Base-by-base conservation (phyloP, 2,329 filamentous ascomycete species). In the Cryoendolithus antarcticus region DNA sequence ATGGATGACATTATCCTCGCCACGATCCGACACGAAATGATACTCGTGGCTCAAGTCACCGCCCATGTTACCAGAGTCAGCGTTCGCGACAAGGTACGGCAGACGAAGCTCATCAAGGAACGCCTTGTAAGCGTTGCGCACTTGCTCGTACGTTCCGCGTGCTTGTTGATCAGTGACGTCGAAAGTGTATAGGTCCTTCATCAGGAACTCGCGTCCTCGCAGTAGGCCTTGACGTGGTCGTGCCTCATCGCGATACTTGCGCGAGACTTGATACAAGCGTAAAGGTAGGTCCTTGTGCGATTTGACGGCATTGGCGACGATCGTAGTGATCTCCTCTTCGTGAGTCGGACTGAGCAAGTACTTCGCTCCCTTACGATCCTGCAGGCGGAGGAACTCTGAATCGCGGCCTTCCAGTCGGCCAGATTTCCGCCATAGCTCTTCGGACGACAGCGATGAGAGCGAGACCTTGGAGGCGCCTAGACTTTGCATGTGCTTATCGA, bases 121-220 rank as follows among this genome's bases (percentile, higher is more conserved):
- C 11, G 70, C 70, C 9, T 67, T 69, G 57, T 98, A 98, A 2
- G 82, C 81, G 30, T 61, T 59, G 36, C 82, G 75, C 2, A 94
- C 86, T 32, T 77, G 64, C 5, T 75, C 62, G 50, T 98, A 98
- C 0, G 89, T 94, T 36, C 73, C 63, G n/a, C 88, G 65, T 1
- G 89, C 89, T n/a, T 74, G 65, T 19, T 73, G 63, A 1, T 69
- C 58, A 3, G 71, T 80, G 29, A 71, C 64, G 55, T 98, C 91
- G 55, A 98, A 98, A 0, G 88, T 95, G 59, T 98, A 98, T 1
- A 98, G 72, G 59, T 98, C 91, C 61, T 98, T 98, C 91, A 98
- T 98, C 50, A 86, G 64, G 53, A 98, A 98, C 55, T 98, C 91
- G 44, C 86, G 78, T 1, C 85, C 82, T 7, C 91, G 78, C 6